Base-by-base conservation (phyloP, 352 stramenopile species). In the Phytophthora europaea region DNA sequence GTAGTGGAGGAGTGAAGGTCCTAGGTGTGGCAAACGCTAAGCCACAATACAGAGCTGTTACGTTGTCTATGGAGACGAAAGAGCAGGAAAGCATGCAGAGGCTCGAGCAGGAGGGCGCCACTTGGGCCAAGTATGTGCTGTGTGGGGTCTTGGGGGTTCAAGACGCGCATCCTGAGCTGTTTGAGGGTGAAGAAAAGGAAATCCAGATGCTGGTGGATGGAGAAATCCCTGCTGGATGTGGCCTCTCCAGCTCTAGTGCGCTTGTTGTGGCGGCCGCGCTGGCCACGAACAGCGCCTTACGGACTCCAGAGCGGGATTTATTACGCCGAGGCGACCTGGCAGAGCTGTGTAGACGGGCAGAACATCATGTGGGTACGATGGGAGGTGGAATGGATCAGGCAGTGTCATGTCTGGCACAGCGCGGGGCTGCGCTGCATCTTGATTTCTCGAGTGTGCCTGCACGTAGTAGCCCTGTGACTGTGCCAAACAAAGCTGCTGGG, bases 301-400 rank as follows among this genome's bases (percentile, higher is more conserved):
- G 72, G 34, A 18, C 45, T 40, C n/a, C 64, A 8, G 23, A 22
- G n/a, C 48, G 53, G 18, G 15, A 61, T 16, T 6, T 76, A 6
- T 67, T 82, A 3, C 79, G 52, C 15, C 72, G 82, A 55, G 52
- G 60, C 10, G 73, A 85, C 33, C 61, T 97, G 16, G 91, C 87
- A 3, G 78, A 93, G 7, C 53, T 81, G 1, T 91, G 88, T 65
- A 79, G 84, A 15, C 57, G 55, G 31, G 79, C 85, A 4, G 91
- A 97, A 70, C 82, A 83, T 34, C 79, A 81, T 45, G 79, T 96
- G 15, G 91, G 88, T 4, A 94, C 86, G 0, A 87, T 95, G 75
- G 85, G 89, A 56, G 91, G 89, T 33, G 89, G 91, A 20, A 97
- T 96, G 91, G 91, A 97, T 67, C 91, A 97, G 62, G 78, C 89